phyloP scores from a whole-genome alignment of 352 stramenopile genomes.

The Paralagenidium karlingii region DNA sequence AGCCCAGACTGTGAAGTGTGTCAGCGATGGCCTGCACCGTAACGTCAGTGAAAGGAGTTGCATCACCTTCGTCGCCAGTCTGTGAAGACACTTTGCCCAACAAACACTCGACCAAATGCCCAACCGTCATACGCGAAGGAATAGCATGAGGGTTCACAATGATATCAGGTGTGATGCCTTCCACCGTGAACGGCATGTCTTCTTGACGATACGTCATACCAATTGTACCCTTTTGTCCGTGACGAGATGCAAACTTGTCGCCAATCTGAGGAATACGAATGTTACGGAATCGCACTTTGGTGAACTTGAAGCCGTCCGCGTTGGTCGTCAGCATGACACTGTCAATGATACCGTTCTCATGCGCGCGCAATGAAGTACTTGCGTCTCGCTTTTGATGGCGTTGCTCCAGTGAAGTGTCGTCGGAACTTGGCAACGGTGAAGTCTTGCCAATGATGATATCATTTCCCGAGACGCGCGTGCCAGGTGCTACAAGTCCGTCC shows the following conservation, averaged over 20 bases:
- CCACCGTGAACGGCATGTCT: constrained; percentile 99
- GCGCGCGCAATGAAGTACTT: constrained; percentile 93
- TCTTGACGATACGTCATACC: constrained; percentile 99
- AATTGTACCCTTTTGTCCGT: constrained; percentile 91
- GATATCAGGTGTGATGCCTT: constrained; percentile 98
- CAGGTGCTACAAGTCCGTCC: constrained; percentile 94
- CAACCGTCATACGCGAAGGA: constrained; percentile 99
- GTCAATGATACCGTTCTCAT: constrained; percentile 99
- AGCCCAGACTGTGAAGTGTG: constrained; percentile 92
- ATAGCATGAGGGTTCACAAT: constrained; percentile 99
- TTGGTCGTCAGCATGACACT: constrained; percentile 98
- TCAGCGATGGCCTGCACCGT: constrained; percentile 97
- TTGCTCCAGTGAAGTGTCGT: constrained; percentile 71
- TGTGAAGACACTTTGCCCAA: constrained; percentile 97
- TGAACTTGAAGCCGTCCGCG: constrained; percentile 94
- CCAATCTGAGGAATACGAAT: constrained; percentile 98
- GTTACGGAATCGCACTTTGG: constrained; percentile 97
- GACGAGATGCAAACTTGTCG: constrained; percentile 95
- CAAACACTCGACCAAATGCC: constrained; percentile 99
- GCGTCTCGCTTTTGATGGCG: constrained; percentile 95
- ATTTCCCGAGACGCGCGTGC: constrained; percentile 94
- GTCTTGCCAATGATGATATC: constrained; percentile 99
- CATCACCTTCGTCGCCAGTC: constrained; percentile 96
- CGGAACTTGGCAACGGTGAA: constrained; percentile 72
- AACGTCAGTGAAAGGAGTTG: constrained; percentile 98